These are phyloP conservation scores for Petunia axillaris DNA, from an alignment of 257 asterid genomes.

Conservation along the genomic window DNA sequence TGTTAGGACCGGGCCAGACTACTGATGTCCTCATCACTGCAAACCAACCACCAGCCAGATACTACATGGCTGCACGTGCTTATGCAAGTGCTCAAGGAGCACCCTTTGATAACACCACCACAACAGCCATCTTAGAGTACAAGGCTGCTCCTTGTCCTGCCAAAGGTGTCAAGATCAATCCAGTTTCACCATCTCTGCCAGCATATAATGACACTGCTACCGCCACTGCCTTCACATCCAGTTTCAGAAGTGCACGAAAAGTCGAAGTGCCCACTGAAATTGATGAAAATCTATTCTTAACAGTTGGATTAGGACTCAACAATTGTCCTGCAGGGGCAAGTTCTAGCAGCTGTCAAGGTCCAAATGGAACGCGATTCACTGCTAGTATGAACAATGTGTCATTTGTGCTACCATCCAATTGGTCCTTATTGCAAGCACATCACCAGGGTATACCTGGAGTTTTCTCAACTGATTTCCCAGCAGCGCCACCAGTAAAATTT, in stretches of 20 bases:
- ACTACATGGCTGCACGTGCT: slow-evolving; percentile 90
- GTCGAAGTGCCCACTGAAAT: slow-evolving; percentile 65
- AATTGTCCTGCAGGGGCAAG: slow-evolving; percentile 62
- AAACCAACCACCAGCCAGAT: slow-evolving; percentile 66
- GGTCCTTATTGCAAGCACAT: slow-evolving; percentile 80
- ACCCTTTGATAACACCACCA: slow-evolving; percentile 87
- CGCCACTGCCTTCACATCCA: slow-evolving; percentile 67
- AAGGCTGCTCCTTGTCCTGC: slow-evolving; percentile 56
- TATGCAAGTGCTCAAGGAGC: slow-evolving; percentile 86
- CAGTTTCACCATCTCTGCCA: slow-evolving; percentile 59
- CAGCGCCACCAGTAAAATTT: slow-evolving; percentile 58
- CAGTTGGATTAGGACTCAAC: slow-evolving; percentile 82
- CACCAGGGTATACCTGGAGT: slow-evolving; percentile 79
- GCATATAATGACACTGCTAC: slow-evolving; percentile 84
- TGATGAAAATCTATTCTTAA: slow-evolving; percentile 71
- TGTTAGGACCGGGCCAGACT: slow-evolving; percentile 97
- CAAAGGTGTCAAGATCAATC: slow-evolving; percentile 45
- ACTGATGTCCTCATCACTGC: slow-evolving; percentile 84
- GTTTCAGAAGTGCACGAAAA: slow-evolving; percentile 63
- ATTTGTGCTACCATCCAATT: slow-evolving; percentile 73
- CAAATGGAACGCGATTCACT: slow-evolving; percentile 80
- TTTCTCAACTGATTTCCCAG: slow-evolving; percentile 79
- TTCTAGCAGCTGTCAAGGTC: slow-evolving; percentile 72
- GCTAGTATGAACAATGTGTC: slow-evolving; percentile 94
- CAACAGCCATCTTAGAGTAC: slow-evolving; percentile 87